A percentile compares a stretch with the other conserved stretches of the same genome.
Evolutionary conservation across 495 filamentous ascomycete genomes (phyloP).

Genomic region (Penicillium verhagenii): DNA sequence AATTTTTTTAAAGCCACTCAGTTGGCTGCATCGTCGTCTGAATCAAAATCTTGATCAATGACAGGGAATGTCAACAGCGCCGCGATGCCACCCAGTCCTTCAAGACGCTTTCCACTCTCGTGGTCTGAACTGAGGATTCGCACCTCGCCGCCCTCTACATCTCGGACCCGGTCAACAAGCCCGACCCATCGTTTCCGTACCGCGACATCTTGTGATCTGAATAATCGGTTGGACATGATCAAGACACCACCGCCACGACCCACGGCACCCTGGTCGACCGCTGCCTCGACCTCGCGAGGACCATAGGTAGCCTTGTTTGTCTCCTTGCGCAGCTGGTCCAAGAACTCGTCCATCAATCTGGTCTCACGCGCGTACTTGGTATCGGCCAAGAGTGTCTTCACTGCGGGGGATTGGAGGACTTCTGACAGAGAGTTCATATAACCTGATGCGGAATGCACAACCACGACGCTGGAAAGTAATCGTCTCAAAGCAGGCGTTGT

Average conservation of each 20-base stretch:
- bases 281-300: constrained; percentile 76
- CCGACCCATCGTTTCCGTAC: constrained; percentile 78
- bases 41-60: constrained; percentile 54
- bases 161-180: constrained; percentile 88
- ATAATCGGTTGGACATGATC: constrained; percentile 80
- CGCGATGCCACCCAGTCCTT: constrained; percentile 82
- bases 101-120: constrained; percentile 87
- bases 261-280: constrained; percentile 85
- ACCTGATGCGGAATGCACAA: constrained; percentile 81
- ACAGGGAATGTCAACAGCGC: constrained; percentile 90
- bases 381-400: constrained; percentile 71
- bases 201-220: constrained; percentile 78
- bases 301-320: constrained; percentile 94
- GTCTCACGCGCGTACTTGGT: constrained; percentile 87
- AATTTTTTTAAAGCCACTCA: neutral
- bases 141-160: constrained; percentile 78
- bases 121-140: constrained; percentile 87
- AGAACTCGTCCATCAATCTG: constrained; percentile 81
- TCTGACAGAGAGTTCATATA: constrained; percentile 85
- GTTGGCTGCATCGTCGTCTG: constrained; percentile 25
- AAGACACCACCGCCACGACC: constrained; percentile 81
- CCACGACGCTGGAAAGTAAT: constrained; percentile 61
- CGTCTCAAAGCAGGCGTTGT: constrained; percentile 62
- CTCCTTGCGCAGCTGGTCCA: constrained; percentile 74
- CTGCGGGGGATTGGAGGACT: constrained; percentile 74